Evolutionary conservation across 257 asterid species (phyloP), one percentile per base, ranked within the genome.

Genomic region (Nicotiana obtusifolia): DNA sequence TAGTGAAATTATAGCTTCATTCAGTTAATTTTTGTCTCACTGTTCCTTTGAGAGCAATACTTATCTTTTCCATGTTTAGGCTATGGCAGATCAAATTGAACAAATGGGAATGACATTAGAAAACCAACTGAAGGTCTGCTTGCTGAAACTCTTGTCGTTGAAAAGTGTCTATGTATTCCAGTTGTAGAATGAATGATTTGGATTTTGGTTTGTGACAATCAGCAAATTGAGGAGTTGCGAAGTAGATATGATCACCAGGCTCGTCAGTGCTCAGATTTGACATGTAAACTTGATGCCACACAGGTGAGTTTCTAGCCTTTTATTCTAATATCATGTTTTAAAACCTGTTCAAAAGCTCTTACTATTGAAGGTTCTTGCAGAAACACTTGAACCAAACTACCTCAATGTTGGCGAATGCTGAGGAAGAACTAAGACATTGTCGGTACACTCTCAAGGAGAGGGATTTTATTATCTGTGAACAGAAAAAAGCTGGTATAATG

Each of bases 31-130:
- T 31, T 60, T 68, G 10, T 62, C 24, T 60, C 61, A 31, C 71
- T 59, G 26, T 62, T 65, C 73, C 64, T 19, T 68, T 59, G 67
- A 1, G n/a, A 19, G 26, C 44, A 24, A 49, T 75, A n/a, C 62
- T 75, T 66, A 7, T 16, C 59, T 76, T 20, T 77, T 41, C 80
- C 88, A 41, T 80, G 81, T 81, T 41, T 81, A 94, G 98, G 93
- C 92, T 52, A 94, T 94, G 98, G 89, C 92, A 35, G 98, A 94
- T 82, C 97, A 91, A 84, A 89, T 92, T 87, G 98, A 91, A 85
- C 95, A 90, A 85, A 89, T 91, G 97, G 93, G 93, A 66, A 60
- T 90, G 80, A 86, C 92, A 37, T 86, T 91, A 49, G 97, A 92
- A 85, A 91, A 86, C 84, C 85, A 90, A 57, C 92, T 87, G 85